Evolutionary conservation across 2,329 filamentous ascomycete genomes (phyloP).

Genomic region (Dothistroma septosporum): DNA sequence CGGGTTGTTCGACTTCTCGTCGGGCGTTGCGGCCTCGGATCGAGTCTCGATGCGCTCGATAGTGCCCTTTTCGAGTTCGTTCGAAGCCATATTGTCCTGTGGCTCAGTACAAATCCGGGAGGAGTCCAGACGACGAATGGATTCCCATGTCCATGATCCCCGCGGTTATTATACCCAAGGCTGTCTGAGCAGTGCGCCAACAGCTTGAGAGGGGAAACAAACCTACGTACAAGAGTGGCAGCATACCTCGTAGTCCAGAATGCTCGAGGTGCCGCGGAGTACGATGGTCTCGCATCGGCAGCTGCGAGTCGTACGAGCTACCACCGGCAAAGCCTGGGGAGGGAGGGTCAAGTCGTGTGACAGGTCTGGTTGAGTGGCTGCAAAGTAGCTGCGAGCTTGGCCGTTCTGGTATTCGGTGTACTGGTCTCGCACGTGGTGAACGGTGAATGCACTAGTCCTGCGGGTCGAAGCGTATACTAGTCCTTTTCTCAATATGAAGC

Average conservation of each 20-base stretch:
- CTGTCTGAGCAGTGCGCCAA: neutral
- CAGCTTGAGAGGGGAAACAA: neutral
- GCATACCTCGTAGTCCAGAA: neutral
- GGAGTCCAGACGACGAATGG: neutral
- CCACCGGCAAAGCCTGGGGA: neutral
- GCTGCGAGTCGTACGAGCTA: neutral
- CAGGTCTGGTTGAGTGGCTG: neutral
- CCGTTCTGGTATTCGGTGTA: neutral
- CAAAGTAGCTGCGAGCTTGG: neutral
- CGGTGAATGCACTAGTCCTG: neutral
- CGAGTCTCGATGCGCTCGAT: constrained; percentile 17
- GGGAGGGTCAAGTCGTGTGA: neutral
- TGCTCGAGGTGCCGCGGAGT: neutral
- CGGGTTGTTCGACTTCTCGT: constrained; percentile 3
- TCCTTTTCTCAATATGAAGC: neutral
- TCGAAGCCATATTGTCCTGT: constrained; percentile 4
- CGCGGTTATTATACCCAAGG: neutral
- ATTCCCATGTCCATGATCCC: neutral
- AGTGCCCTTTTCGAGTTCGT: constrained; percentile 13
- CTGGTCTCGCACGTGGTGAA: neutral
- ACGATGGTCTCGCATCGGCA: neutral
- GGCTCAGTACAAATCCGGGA: neutral
- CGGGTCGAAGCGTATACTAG: neutral
- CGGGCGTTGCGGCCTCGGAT: constrained; percentile 10
- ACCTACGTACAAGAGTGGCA: neutral